phyloP scores from a whole-genome alignment of 108 stramenopile genomes.

The Ochromonas danica region DNA sequence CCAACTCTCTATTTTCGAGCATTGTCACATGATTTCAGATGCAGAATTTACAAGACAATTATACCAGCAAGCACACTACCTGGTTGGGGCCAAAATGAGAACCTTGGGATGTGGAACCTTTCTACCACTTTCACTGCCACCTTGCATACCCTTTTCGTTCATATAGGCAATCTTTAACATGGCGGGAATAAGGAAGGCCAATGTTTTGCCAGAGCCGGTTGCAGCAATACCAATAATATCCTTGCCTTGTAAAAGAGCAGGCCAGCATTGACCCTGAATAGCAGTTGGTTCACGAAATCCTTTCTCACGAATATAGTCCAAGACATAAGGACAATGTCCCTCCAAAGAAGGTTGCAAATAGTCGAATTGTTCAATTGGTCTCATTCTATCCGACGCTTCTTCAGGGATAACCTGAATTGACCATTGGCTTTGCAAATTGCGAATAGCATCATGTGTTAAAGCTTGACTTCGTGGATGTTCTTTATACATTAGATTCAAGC shows the following conservation, averaged over 20 bases:
- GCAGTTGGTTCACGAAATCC: conserved; percentile 49
- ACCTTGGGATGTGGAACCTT: conserved; percentile 64
- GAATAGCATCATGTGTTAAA: background rate
- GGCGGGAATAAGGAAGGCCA: conserved; percentile 90
- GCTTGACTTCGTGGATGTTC: background rate
- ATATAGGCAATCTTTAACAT: conserved; percentile 49
- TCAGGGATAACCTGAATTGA: background rate
- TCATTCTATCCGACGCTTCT: background rate
- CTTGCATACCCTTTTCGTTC: background rate
- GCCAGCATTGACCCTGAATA: conserved; percentile 85
- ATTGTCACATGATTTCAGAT: background rate
- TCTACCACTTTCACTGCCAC: background rate
- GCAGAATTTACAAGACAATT: background rate
- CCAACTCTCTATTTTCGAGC: conserved; percentile 74
- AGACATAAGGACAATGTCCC: background rate
- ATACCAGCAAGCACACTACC: background rate
- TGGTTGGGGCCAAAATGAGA: conserved; percentile 91
- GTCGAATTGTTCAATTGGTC: background rate
- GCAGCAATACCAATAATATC: conserved; percentile 94
- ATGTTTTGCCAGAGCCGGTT: conserved; percentile 92
- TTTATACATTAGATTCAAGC: background rate
- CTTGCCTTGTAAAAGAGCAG: conserved; percentile 57
- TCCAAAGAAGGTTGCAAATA: background rate
- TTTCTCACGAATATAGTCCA: conserved; percentile 3
- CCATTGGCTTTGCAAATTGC: background rate